phyloP scores from a whole-genome alignment of 2,329 filamentous ascomycete species.

The Beauveria sp. region DNA sequence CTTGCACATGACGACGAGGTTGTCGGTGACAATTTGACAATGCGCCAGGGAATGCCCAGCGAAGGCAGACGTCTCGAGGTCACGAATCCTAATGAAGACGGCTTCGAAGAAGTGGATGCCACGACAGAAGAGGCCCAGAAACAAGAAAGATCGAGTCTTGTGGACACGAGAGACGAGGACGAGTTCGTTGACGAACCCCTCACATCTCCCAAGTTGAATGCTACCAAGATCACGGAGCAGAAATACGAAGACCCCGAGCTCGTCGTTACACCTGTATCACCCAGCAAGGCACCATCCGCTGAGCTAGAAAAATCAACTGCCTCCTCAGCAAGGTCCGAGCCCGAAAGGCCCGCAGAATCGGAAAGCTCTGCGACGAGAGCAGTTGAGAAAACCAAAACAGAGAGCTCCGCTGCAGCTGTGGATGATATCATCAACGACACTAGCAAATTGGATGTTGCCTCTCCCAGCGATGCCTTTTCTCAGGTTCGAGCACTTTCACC shows the following conservation, averaged over 20 bases:
- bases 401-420: conserved; percentile 10
- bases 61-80: conserved; percentile 70
- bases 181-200: conserved; percentile 75
- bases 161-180: conserved; percentile 49
- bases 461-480: background rate
- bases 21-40: conserved; percentile 51
- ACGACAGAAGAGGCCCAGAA: conserved; percentile 54
- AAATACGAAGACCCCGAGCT: conserved; percentile 50
- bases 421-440: background rate
- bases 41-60: conserved; percentile 43
- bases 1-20: conserved; percentile 32
- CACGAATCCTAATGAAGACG: conserved; percentile 78
- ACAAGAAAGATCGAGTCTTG: background rate
- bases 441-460: conserved; percentile 6
- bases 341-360: background rate
- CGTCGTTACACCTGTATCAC: conserved; percentile 51
- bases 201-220: conserved; percentile 57
- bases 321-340: background rate
- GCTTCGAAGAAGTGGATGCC: conserved; percentile 80
- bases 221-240: conserved; percentile 46
- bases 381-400: conserved; percentile 10
- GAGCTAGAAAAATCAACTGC: conserved; percentile 21
- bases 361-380: conserved; percentile 15
- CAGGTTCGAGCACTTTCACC: conserved; percentile 33
- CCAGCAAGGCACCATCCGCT: conserved; percentile 27